Conservation (phyloP, 208 protist genomes). For the Wallacemonas rigidus region DNA sequence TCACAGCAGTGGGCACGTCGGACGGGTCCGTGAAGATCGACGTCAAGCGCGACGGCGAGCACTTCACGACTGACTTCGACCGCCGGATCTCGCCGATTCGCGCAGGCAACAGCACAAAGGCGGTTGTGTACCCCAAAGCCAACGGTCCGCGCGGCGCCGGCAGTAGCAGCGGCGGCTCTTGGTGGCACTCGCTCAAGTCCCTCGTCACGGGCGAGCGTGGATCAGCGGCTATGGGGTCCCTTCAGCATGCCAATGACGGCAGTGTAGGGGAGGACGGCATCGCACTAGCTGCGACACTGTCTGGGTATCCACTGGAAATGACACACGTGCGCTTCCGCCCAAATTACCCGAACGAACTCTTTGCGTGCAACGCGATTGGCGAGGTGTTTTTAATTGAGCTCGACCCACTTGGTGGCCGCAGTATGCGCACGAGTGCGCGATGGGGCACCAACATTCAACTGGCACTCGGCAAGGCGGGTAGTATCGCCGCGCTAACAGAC, state of each 20-base stretch:
- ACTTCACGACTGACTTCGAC: conserved; percentile 56
- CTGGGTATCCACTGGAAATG: conserved; percentile 30
- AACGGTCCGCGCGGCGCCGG: background rate
- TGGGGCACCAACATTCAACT: conserved; percentile 67
- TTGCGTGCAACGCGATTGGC: conserved; percentile 48
- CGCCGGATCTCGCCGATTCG: conserved; percentile 25
- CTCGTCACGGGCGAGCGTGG: conserved; percentile 18
- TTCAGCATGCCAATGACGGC: background rate
- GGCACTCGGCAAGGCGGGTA: conserved; percentile 37
- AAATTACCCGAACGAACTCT: conserved; percentile 43
- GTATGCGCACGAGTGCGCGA: conserved; percentile 23
- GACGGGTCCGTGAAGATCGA: conserved; percentile 58
- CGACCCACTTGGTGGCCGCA: conserved; percentile 20
- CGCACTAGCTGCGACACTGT: conserved; percentile 1
- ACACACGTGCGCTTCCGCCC: conserved; percentile 53
- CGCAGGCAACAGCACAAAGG: conserved; percentile 24
- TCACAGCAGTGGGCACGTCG: conserved; percentile 65
- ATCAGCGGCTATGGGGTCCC: background rate
- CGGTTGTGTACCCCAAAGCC: conserved; percentile 20
- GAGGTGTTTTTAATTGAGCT: conserved; percentile 67
- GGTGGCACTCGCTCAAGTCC: conserved; percentile 31
- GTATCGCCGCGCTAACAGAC: conserved; percentile 53
- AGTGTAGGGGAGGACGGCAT: conserved; percentile 12
- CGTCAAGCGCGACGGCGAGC: conserved; percentile 63
- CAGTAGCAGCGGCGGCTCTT: conserved; percentile 16